These are phyloP conservation scores for Aspergillus uvarum DNA, from an alignment of 2,329 filamentous ascomycete species.

Conservation along the genomic window DNA sequence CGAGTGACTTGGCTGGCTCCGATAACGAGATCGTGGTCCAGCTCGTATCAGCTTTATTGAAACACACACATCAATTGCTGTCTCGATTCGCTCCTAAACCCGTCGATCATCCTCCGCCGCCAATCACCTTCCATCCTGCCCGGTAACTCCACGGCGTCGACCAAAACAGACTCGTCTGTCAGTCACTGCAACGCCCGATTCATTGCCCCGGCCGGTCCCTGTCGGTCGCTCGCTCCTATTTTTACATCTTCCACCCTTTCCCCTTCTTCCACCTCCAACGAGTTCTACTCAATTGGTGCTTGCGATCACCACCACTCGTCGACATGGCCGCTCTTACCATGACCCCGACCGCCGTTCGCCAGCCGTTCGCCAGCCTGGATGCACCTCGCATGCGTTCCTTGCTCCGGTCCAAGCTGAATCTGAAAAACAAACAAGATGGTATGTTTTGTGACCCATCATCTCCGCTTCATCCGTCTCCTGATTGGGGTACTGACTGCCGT, in stretches of 20 bases:
- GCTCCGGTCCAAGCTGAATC: constrained; percentile 33
- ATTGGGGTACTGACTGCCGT: constrained; percentile 9
- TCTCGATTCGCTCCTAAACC: constrained; percentile 7
- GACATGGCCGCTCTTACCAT: constrained; percentile 39
- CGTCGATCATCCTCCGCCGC: constrained; percentile 19
- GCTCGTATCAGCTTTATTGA: not conserved
- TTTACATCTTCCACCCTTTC: constrained; percentile 1
- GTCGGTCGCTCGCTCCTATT: not conserved
- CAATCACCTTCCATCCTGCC: constrained; percentile 26
- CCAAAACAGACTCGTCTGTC: constrained; percentile 21
- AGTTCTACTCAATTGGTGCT: not conserved
- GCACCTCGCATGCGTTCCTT: constrained; percentile 32
- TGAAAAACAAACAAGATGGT: constrained; percentile 37
- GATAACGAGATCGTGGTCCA: not conserved
- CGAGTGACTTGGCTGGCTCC: not conserved
- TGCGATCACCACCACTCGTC: not conserved
- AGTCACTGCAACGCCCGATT: not conserved
- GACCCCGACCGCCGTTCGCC: constrained; percentile 32
- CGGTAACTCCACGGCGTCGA: constrained; percentile 15
- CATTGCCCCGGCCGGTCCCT: not conserved
- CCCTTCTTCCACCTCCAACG: not conserved
- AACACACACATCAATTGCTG: not conserved
- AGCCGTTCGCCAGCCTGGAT: constrained; percentile 38
- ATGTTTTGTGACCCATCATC: constrained; percentile 8
- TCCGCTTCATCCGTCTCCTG: not conserved